These are phyloP conservation scores for Penicillium sp. DNA, from an alignment of 2,329 filamentous ascomycete species.

Conservation along the genomic window DNA sequence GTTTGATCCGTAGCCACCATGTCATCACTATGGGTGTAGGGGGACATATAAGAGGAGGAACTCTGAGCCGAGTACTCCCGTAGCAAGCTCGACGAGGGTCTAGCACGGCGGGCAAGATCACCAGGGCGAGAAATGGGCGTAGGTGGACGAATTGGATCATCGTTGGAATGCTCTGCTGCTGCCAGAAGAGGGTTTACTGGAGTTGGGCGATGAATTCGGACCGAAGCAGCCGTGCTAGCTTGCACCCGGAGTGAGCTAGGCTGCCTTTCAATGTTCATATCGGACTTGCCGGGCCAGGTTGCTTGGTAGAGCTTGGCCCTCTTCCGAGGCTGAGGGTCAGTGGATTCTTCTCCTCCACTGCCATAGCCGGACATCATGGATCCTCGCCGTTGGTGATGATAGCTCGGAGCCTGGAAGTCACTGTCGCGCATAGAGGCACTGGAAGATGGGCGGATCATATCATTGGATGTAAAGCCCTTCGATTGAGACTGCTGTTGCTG, in stretches of 20 bases:
- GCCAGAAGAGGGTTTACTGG: conserved; percentile 46
- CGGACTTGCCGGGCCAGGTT: conserved; percentile 70
- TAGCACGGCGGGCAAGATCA: conserved; percentile 35
- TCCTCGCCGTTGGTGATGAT: conserved; percentile 35
- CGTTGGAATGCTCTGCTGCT: conserved; percentile 36
- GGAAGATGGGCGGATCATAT: conserved; percentile 63
- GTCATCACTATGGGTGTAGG: conserved; percentile 45
- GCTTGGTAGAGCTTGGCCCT: conserved; percentile 77
- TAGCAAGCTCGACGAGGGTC: conserved; percentile 57
- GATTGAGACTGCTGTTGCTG: conserved; percentile 33
- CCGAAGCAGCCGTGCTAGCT: conserved; percentile 85
- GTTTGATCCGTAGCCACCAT: conserved; percentile 49
- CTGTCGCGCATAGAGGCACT: conserved; percentile 58
- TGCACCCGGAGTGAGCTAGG: conserved; percentile 85
- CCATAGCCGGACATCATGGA: conserved; percentile 64
- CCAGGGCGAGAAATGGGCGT: conserved; percentile 47
- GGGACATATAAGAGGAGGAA: conserved; percentile 43
- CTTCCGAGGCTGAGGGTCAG: conserved; percentile 69
- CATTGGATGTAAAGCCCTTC: conserved; percentile 42
- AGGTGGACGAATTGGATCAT: conserved; percentile 52
- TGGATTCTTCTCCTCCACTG: conserved; percentile 71
- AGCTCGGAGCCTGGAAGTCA: conserved; percentile 33
- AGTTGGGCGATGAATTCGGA: conserved; percentile 81
- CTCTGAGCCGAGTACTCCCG: conserved; percentile 64
- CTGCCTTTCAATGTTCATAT: conserved; percentile 69